Base-by-base conservation (phyloP, 148 eudicot genomes). In the Tetragonia tetragonoides region DNA sequence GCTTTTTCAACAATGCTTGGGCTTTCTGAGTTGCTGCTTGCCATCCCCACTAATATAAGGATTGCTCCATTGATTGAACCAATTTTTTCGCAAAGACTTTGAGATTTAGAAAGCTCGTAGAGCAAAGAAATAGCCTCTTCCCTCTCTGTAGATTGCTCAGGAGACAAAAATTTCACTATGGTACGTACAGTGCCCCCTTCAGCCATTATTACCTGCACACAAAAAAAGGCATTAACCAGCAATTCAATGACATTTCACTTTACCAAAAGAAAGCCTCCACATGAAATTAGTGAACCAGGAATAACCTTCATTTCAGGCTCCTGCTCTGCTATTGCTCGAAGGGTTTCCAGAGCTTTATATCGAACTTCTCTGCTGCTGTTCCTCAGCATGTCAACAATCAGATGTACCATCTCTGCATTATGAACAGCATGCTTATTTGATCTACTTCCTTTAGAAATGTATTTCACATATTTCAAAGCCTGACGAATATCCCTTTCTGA, bases 31-130 rank as follows among this genome's bases (percentile, higher is more conserved):
- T 87, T 93, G 85, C 90, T 95, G 87, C 96, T 93, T 39, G 94
- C 87, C 89, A 93, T 91, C 69, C 94, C 97, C 42, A 93, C 91
- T 75, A 95, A 84, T 28, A 95, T 86, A 56, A 95, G 89, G 73
- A 93, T 91, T 73, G 97, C 97, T 80, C 98, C 98, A 80, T 87
- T 91, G 34, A 89, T 81, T 59, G 93, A 87, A 82, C 99, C 97
- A 71, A 93, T 93, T 84, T 93, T 95, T 60, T 89, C 97, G 77
- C 89, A 87, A 54, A 95, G 80, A 51, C 56, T 49, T 72, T 87
- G 90, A 3, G 94, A 95, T 74, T 88, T 90, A 51, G 99, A 95
- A 78, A 95, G 97, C 87, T 95, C 99, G 72, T 84, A 85, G n/a
- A 95, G 87, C 89, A 95, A 84, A 69, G 85, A 85, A 64, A 84